Evolutionary conservation across 2,329 filamentous ascomycete genomes (phyloP).

Genomic region (Dichotomopilus funicola): DNA sequence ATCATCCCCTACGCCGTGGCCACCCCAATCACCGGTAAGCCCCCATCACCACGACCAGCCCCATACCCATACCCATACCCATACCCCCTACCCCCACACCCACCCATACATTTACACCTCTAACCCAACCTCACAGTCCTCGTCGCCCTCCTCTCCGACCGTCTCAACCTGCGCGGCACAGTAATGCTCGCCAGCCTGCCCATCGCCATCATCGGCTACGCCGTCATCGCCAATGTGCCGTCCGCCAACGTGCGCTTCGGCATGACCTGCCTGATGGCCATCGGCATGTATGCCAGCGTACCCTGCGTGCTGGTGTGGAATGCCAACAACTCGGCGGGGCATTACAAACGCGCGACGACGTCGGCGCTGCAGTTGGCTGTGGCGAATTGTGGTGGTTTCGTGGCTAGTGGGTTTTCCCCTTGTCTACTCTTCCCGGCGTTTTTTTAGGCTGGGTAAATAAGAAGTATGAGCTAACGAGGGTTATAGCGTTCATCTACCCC

Average conservation of each 20-base stretch:
- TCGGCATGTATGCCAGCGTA: slow-evolving; percentile 56
- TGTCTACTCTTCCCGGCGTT: slow-evolving; percentile 32
- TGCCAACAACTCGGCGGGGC: slow-evolving; percentile 60
- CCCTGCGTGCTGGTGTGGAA: slow-evolving; percentile 60
- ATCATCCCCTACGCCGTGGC: slow-evolving; percentile 58
- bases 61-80: too few relatives aligned
- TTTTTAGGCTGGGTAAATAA: slow-evolving; percentile 30
- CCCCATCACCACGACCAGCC: not conserved
- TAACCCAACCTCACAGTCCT: slow-evolving; percentile 14
- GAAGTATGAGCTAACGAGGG: not conserved
- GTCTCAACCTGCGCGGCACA: slow-evolving; percentile 50
- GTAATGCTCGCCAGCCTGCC: slow-evolving; percentile 59
- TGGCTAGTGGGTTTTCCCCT: not conserved
- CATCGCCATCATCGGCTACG: slow-evolving; percentile 60
- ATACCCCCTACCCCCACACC: too few relatives aligned
- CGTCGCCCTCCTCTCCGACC: slow-evolving; percentile 54
- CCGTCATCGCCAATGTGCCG: slow-evolving; percentile 51
- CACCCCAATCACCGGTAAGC: slow-evolving; percentile 5
- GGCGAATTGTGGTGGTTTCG: slow-evolving; percentile 54
- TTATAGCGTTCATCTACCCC: slow-evolving; percentile 52
- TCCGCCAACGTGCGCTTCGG: slow-evolving; percentile 46
- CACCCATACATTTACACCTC: too few relatives aligned
- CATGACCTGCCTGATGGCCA: slow-evolving; percentile 63
- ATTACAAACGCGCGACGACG: slow-evolving; percentile 64
- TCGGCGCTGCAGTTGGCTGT: slow-evolving; percentile 59